Base-by-base conservation (phyloP, 2,329 filamentous ascomycete genomes). In the Calonectria fujianensis region DNA sequence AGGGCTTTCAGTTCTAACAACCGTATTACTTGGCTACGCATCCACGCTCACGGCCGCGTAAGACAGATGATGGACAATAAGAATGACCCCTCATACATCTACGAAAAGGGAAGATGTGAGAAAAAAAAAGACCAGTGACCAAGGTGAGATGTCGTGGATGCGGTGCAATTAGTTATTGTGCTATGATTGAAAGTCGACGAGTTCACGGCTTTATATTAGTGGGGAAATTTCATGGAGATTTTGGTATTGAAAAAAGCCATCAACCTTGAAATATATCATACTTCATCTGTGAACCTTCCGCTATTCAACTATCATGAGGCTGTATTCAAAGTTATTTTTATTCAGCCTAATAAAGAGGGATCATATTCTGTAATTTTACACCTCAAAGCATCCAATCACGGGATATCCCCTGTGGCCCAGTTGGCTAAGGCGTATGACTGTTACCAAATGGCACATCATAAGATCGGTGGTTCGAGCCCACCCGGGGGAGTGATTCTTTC, bases 371-470 rank as follows among this genome's bases (percentile, higher is more conserved):
- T 18, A 39, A 45, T 27, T 24, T 29, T 9, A 10, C 4, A 1
- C 1, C 31, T 18, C 4, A 7, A 4, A 24, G n/a, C 27, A 66
- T 57, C 51, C 13, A 18, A 69, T 59, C 66, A 45, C 24, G 14
- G 8, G 52, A 67, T 16, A 69, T 69, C 66, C 66, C 66, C 51
- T 54, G 51, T 69, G 66, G 66, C 66, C 37, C 51, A 69, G 51
- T 69, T 69, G 66, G 66, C 66, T 69, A 69, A 54, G 37, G 66
- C 66, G 66, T 69, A 52, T 59, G 66, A 69, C 66, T 69, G 66
- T 69, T 69, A 69, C 41, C 41, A 32, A 65, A 48, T 48, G 61
- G 41, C 61, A 65, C 57, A 69, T 69, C 66, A 59, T 52, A 52
- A 69, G 66, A 54, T 69, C 51, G 66, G 51, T 57, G 51, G 66